Evolutionary conservation across 2,329 filamentous ascomycete species (phyloP).

Genomic region (Hymenoscyphus scutula): DNA sequence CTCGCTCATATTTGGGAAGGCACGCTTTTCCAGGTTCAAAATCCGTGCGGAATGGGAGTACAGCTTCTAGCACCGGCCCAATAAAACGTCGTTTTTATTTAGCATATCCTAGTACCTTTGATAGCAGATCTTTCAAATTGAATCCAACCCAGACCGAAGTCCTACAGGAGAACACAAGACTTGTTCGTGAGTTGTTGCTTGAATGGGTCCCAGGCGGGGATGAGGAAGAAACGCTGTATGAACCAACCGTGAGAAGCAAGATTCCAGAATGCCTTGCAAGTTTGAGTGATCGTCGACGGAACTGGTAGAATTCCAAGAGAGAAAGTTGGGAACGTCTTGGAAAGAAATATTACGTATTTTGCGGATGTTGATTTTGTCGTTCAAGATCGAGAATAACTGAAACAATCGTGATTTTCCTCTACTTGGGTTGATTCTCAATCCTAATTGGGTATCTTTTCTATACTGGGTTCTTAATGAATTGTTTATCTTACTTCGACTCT

Average conservation of each 20-base stretch:
- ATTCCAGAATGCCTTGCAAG: background rate
- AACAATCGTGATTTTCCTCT: background rate
- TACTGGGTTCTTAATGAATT: too few species aligned
- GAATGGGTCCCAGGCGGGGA: conserved; percentile 2
- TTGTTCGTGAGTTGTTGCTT: conserved; percentile 7
- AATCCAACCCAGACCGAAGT: background rate
- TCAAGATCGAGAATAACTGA: background rate
- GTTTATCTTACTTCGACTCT: too few species aligned
- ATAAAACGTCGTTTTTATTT: background rate
- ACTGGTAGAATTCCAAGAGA: too few species aligned
- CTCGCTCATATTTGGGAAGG: background rate
- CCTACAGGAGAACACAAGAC: conserved; percentile 1
- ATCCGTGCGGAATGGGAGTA: background rate
- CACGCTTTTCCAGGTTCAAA: background rate
- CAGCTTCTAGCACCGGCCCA: background rate
- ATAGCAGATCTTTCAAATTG: conserved; percentile 9
- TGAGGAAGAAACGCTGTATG: background rate
- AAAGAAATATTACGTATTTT: too few species aligned
- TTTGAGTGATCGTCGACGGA: too few species aligned
- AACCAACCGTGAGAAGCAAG: background rate
- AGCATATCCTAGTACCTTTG: conserved; percentile 9
- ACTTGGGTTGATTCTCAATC: too few species aligned
- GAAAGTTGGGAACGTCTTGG: too few species aligned
- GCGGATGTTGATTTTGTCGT: too few species aligned
- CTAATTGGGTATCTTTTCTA: too few species aligned